Percentiles rank a stretch among this genome's conserved stretches.
phyloP scores from a whole-genome alignment of 139 green algal genomes.

The Chlorella sp. region DNA sequence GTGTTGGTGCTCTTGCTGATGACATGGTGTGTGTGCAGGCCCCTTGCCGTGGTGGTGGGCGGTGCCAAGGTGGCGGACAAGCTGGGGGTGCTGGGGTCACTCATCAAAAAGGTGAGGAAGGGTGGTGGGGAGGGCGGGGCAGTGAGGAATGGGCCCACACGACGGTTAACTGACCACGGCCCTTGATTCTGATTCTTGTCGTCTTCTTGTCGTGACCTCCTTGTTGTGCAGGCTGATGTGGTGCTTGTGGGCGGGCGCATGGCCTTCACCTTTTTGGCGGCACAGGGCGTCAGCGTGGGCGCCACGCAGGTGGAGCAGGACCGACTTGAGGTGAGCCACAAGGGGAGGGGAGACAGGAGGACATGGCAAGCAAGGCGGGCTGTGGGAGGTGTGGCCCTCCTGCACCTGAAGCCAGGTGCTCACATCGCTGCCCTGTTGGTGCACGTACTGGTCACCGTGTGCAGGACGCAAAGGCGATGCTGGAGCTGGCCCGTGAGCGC shows the following conservation, averaged over 20 bases:
- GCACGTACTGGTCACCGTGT: not conserved
- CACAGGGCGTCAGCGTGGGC: conserved; percentile 35
- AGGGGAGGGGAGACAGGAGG: not conserved
- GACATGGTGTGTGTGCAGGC: conserved; percentile 31
- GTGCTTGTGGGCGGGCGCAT: conserved; percentile 48
- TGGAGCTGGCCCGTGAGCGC: conserved; percentile 15
- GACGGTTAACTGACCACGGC: too few relatives aligned
- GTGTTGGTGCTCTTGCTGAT: too few relatives aligned
- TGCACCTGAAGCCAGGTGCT: not conserved
- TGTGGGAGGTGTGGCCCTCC: too few relatives aligned
- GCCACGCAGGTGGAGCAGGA: conserved; percentile 41
- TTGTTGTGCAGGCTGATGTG: conserved; percentile 24
- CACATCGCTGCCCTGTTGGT: not conserved
- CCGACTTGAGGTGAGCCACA: conserved; percentile 31
- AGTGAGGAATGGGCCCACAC: too few relatives aligned
- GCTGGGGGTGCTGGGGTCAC: conserved; percentile 37
- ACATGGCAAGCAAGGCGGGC: too few relatives aligned
- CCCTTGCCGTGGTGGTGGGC: conserved; percentile 43
- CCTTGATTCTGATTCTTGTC: too few relatives aligned
- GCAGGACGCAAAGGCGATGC: conserved; percentile 16
- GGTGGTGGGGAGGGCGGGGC: too few relatives aligned
- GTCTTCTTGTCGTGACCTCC: too few relatives aligned
- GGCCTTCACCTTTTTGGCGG: conserved; percentile 56
- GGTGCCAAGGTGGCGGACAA: conserved; percentile 58
- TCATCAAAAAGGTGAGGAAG: conserved; percentile 21